Base-by-base conservation (phyloP, 164 flowering plant genomes). In the Warburgia ugandensis region DNA sequence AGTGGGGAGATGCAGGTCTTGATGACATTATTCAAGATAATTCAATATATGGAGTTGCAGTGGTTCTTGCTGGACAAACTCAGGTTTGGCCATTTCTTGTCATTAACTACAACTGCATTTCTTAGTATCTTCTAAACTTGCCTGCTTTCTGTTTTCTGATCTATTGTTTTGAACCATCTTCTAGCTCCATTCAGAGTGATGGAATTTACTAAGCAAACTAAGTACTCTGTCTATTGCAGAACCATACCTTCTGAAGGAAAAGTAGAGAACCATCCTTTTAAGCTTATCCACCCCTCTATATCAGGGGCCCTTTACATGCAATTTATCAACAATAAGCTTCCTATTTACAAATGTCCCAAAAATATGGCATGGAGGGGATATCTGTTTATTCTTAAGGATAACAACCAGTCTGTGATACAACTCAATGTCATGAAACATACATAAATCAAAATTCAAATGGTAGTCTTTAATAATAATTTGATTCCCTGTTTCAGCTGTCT, bases 1-100 rank as follows among this genome's bases (percentile, higher is more conserved):
- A 83, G 46, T 90, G 95, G 97, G 97, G 95, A 0, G 95, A 86
- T 36, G 60, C 54, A 11, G 97, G 95, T 46, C 81, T 90, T 53
- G 73, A 76, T 21, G 88, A 82, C 13, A 84, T 90, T 48, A 67
- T 71, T 49, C 53, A 59, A 43, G 97, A 90, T 63, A 27, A 26
- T 54, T 74, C 79, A 0, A 76, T 90, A 25, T 61, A 58, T 52
- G 97, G 74, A 19, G 97, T 86, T 51, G 80, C 79, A 31, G 87
- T 90, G 9, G 97, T 83, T 59, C 78, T 90, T 48, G 94, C 97
- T 55, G 96, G 77, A 6, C 96, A 90, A 58, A 43, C 53, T 67
- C 94, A 82, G 90, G 96, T 74, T 50, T 45, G 20, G 8, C 19
- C 35, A 40, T 23, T 28, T 28, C 16, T 28, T 29, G 57, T 53